Evolutionary conservation across 2,329 filamentous ascomycete species (phyloP).

Genomic region (Byssoonygena ceratinophila): DNA sequence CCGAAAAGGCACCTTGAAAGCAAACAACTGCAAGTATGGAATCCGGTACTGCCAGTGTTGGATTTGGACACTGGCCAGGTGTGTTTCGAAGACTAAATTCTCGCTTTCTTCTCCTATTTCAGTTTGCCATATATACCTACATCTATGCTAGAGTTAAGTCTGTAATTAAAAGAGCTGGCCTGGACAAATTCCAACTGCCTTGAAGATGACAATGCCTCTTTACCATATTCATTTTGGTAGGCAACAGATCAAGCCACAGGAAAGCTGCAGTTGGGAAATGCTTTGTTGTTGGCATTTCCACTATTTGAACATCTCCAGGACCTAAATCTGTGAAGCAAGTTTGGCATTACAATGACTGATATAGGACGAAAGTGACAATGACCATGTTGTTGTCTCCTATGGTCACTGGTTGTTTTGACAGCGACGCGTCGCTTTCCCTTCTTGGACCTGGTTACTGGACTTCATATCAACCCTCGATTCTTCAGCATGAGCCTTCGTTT

Average conservation of each 20-base stretch:
- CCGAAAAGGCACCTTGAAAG: too few relatives aligned
- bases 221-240: not conserved
- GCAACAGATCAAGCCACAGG: not conserved
- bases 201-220: not conserved
- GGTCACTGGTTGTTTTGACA: not conserved
- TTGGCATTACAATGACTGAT: not conserved
- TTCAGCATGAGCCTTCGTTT: not conserved
- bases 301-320: not conserved
- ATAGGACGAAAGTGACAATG: not conserved
- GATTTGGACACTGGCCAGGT: too few relatives aligned
- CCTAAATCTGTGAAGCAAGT: too few relatives aligned
- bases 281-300: not conserved
- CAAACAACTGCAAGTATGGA: too few relatives aligned
- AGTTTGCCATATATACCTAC: too few relatives aligned
- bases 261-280: not conserved
- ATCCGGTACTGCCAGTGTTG: too few relatives aligned
- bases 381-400: not conserved
- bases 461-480: constrained; percentile 2
- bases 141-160: too few relatives aligned
- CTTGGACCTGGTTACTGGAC: not conserved
- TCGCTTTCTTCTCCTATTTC: too few relatives aligned
- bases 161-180: not conserved
- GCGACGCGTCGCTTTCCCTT: not conserved
- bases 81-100: too few relatives aligned
- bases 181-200: not conserved